Evolutionary conservation across 179 eudicot species (phyloP).

Genomic region (Monotropa hypopitys): DNA sequence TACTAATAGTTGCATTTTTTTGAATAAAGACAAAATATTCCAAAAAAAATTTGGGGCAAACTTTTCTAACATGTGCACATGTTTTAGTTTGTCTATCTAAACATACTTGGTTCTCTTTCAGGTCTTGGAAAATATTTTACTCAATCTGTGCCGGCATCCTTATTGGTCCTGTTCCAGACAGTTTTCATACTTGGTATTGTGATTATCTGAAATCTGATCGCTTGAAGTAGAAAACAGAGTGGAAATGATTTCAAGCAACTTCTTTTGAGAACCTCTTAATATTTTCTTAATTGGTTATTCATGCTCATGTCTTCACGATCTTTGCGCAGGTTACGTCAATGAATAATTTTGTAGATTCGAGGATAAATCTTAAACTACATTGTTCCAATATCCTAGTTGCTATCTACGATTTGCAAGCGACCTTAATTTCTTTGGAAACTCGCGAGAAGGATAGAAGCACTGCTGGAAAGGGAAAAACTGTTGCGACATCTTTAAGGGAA

Average conservation of each 20-base stretch:
- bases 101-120: slow-evolving; percentile 11
- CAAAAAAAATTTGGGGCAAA: too few species aligned
- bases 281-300: neutral
- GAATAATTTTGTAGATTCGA: slow-evolving; percentile 36
- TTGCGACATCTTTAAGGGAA: slow-evolving; percentile 18
- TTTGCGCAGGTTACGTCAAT: slow-evolving; percentile 50
- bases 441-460: slow-evolving; percentile 18
- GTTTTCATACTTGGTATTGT: slow-evolving; percentile 57
- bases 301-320: neutral
- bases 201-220: neutral
- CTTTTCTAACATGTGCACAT: too few species aligned
- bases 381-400: slow-evolving; percentile 41
- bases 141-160: slow-evolving; percentile 58
- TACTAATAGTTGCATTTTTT: too few species aligned
- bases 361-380: slow-evolving; percentile 34
- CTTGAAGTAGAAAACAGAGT: neutral
- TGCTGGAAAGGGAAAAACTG: slow-evolving; percentile 23
- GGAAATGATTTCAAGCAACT: neutral
- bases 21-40: too few species aligned
- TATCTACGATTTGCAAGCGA: slow-evolving; percentile 33
- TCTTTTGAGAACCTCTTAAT: neutral
- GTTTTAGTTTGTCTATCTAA: too few species aligned
- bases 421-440: slow-evolving; percentile 28
- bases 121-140: slow-evolving; percentile 44
- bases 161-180: slow-evolving; percentile 50